Evolutionary conservation across 495 filamentous ascomycete species (phyloP).

Genomic region (Pseudotulostoma volvatum): DNA sequence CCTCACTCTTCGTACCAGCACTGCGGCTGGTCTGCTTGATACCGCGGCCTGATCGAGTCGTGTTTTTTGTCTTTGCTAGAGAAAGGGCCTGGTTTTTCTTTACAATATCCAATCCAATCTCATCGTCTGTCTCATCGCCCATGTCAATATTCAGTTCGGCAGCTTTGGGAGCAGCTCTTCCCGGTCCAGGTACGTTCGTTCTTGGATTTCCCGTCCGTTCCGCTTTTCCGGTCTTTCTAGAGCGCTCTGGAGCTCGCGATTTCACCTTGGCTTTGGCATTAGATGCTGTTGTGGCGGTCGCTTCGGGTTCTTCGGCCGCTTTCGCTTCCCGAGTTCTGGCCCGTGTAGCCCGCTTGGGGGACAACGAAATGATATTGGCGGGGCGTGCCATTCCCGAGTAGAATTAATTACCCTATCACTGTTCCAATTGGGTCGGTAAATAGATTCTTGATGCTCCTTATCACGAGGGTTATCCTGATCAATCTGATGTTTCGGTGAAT

Average conservation of each 20-base stretch:
- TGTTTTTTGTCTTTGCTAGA: conserved; percentile 5
- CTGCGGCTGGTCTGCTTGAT: conserved; percentile 3
- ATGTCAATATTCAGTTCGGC: conserved; percentile 7
- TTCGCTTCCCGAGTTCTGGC: conserved; percentile 12
- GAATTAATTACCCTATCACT: too few relatives aligned
- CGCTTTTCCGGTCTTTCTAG: too few relatives aligned
- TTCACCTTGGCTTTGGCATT: too few relatives aligned
- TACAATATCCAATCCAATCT: conserved; percentile 10
- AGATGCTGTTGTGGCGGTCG: too few relatives aligned
- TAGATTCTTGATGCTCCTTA: too few relatives aligned
- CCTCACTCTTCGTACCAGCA: conserved; percentile 4
- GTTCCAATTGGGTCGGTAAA: too few relatives aligned
- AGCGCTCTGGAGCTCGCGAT: too few relatives aligned
- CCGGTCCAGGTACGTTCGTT: not conserved
- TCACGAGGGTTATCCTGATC: too few relatives aligned
- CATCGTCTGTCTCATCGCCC: conserved; percentile 26
- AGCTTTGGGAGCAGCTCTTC: not conserved
- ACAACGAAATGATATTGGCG: conserved; percentile 23
- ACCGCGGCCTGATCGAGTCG: conserved; percentile 4
- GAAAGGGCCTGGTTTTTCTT: too few relatives aligned
- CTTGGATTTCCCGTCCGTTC: not conserved
- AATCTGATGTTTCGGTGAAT: too few relatives aligned
- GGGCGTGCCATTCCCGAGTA: conserved; percentile 22
- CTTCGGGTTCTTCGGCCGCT: conserved; percentile 4
- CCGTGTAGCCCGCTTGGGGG: conserved; percentile 20